Evolutionary conservation across 305 asterid genomes (phyloP), one percentile per base, ranked within the genome.

Genomic region (Lippia alba): DNA sequence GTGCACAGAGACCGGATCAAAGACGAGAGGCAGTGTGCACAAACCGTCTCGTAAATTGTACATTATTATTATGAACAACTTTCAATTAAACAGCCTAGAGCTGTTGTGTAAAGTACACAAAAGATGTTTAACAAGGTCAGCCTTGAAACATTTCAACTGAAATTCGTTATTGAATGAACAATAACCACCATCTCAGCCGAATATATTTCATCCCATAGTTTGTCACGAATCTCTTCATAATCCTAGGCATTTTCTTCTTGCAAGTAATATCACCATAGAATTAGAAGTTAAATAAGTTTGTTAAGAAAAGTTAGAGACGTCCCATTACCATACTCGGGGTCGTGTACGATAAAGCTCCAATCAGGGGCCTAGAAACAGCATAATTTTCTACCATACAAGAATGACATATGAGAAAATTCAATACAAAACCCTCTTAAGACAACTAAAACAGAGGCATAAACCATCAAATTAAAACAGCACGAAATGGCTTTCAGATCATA

Each of bases 41-140:
- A 53, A 20, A 67, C 24, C 49, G 54, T 71, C 41, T 34, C 40
- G 19, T 36, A 18, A 56, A 45, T 55, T 54, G 32, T 50, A 71
- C 64, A 72, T 17, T n/a, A 46, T 17, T n/a, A 46, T 10, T 46
- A 49, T 60, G 24, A 72, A 49, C 11, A 46, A 30, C 30, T 70
- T 68, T 51, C 55, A 65, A 17, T 30, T 16, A 71, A 49, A 51
- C 54, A 55, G 59, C 39, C 56, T 12, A 24, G 2, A 30, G 57
- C 34, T 20, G 61, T 15, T 32, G 12, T 48, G 61, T 49, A 34
- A 73, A 58, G 44, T 40, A 18, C 6, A 40, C 34, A 33, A n/a
- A 10, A 30, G 41, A 53, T 20, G 60, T 12, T 19, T 46, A 17
- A 58, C 41, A 34, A 33, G 30, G 57, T 55, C 64, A 48, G 61